Conservation (phyloP, 2,329 filamentous ascomycete genomes). For the Cladosporium sp. region DNA sequence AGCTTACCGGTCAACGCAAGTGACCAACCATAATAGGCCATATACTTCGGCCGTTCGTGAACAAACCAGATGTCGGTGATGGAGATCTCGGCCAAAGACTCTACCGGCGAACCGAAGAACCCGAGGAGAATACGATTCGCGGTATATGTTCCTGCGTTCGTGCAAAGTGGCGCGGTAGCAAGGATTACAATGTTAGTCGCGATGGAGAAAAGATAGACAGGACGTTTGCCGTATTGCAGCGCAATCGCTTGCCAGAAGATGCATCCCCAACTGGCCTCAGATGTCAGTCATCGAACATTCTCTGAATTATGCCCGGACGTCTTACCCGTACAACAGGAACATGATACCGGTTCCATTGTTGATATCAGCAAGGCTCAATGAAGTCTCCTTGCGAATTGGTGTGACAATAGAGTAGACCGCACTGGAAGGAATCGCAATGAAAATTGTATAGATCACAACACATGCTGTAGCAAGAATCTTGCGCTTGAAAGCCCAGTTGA, state of each 20-base stretch:
- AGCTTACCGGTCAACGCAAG: conserved; percentile 21
- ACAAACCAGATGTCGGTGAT: conserved; percentile 26
- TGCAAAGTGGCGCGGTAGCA: conserved; percentile 42
- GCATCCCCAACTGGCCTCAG: conserved; percentile 37
- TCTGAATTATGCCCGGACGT: neutral
- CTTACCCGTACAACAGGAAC: neutral
- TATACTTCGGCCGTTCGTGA: conserved; percentile 26
- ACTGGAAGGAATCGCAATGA: conserved; percentile 44
- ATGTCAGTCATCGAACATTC: conserved; percentile 28
- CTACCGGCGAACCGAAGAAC: conserved; percentile 44
- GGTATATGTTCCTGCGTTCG: conserved; percentile 42
- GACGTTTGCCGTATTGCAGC: conserved; percentile 46
- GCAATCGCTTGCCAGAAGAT: conserved; percentile 50
- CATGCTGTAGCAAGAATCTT: conserved; percentile 39
- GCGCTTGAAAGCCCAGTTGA: conserved; percentile 30
- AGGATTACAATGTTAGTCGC: conserved; percentile 34
- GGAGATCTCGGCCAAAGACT: conserved; percentile 39
- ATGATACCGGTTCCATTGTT: conserved; percentile 42
- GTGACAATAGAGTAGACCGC: conserved; percentile 47
- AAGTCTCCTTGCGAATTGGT: conserved; percentile 43
- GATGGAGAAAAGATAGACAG: conserved; percentile 41
- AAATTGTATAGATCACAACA: conserved; percentile 42
- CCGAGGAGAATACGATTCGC: conserved; percentile 43
- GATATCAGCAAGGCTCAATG: conserved; percentile 39
- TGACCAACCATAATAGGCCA: conserved; percentile 24